A percentile compares a stretch with the other conserved stretches of the same genome.
phyloP scores from a whole-genome alignment of 225 moss, liverwort and hornwort species.

The Climacium dendroides region DNA sequence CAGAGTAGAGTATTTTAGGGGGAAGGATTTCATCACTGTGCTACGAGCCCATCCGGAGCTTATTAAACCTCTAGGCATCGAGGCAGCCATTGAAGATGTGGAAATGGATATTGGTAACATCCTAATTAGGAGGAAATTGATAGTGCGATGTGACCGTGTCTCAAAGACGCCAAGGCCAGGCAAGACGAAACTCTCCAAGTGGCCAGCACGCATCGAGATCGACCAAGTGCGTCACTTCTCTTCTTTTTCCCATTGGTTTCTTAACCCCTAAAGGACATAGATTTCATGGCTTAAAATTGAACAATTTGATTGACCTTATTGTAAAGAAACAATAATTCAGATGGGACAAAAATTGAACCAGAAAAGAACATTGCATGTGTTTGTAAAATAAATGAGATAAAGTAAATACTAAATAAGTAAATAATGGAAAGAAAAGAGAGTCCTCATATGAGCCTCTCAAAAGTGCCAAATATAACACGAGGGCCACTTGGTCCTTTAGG shows the following conservation, averaged over 20 bases:
- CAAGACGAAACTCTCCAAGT: conserved; percentile 92
- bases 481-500: not conserved
- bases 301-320: not conserved
- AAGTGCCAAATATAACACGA: not conserved
- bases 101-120: conserved; percentile 71
- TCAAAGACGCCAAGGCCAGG: conserved; percentile 79
- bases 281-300: not conserved
- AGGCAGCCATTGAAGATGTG: conserved; percentile 50
- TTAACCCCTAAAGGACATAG: not conserved
- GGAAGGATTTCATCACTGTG: conserved; percentile 68
- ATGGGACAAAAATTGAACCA: not conserved
- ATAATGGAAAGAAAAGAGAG: not conserved
- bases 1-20: conserved; percentile 91
- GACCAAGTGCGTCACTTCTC: conserved; percentile 9
- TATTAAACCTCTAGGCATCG: conserved; percentile 47
- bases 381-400: not conserved
- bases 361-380: not conserved
- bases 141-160: conserved; percentile 82
- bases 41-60: conserved; percentile 73
- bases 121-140: conserved; percentile 56
- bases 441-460: not conserved
- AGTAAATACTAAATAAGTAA: not conserved
- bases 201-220: conserved; percentile 91
- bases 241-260: not conserved
- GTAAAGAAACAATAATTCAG: not conserved